phyloP scores from a whole-genome alignment of 176 grass and related monocot species.

The Leersia perrieri region DNA sequence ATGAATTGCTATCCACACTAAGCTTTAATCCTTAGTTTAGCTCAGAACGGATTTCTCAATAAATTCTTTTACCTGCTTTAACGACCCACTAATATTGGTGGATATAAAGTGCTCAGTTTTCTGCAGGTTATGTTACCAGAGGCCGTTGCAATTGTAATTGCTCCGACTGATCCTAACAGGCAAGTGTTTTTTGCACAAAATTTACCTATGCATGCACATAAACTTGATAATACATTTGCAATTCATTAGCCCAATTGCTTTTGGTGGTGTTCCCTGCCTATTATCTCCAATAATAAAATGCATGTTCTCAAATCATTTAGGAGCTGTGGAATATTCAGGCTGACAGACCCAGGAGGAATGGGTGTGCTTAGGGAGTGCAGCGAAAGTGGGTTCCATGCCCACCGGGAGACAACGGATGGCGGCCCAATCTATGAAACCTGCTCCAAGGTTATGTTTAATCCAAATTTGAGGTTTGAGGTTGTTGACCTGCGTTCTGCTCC shows the following conservation, averaged over 20 bases:
- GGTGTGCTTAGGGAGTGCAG: conserved; percentile 57
- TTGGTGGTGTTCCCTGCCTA: background rate
- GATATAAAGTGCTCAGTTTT: conserved; percentile 2
- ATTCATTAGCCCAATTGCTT: background rate
- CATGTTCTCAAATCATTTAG: conserved; percentile 43
- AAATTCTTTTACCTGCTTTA: background rate
- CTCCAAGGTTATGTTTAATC: conserved; percentile 68
- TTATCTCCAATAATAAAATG: conserved; percentile 9
- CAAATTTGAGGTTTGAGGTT: conserved; percentile 92
- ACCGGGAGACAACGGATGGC: conserved; percentile 49
- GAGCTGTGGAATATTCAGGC: conserved; percentile 88
- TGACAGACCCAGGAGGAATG: conserved; percentile 84
- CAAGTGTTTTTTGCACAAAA: conserved; percentile 32
- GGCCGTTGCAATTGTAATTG: conserved; percentile 88
- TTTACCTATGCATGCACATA: background rate
- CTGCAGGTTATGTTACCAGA: conserved; percentile 90
- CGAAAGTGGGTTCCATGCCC: conserved; percentile 78
- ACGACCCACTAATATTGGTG: background rate
- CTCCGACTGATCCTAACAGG: conserved; percentile 89
- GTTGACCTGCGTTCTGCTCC: conserved; percentile 68
- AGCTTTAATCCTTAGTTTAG: background rate
- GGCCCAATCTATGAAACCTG: conserved; percentile 69
- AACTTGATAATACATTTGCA: background rate
- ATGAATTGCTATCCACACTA: background rate
- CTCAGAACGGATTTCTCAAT: background rate